Conservation (phyloP, 768 basidiomycete genomes). For the Termitomyces heimii region DNA sequence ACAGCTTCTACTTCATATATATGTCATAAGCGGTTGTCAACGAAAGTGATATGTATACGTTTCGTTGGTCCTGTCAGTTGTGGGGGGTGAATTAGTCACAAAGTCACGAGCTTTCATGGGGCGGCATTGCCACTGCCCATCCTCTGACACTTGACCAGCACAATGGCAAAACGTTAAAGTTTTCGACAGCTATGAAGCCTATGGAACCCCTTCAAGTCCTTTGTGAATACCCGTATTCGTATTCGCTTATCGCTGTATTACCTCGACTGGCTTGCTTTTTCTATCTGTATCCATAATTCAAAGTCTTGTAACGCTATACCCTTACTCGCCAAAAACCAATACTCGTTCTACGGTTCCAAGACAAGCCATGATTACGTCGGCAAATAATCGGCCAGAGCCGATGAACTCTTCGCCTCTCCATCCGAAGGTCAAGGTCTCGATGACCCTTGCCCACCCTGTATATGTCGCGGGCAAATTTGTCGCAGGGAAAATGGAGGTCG, state of each 20-base stretch:
- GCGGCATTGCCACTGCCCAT: constrained; percentile 10
- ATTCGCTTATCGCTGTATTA: background rate
- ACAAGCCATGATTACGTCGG: constrained; percentile 5
- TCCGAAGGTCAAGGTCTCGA: constrained; percentile 67
- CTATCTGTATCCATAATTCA: constrained; percentile 1
- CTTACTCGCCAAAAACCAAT: background rate
- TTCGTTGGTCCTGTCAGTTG: too few species aligned
- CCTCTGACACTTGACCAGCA: constrained; percentile 1
- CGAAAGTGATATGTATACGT: too few species aligned
- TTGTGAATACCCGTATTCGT: constrained; percentile 2
- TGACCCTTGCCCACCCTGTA: constrained; percentile 50
- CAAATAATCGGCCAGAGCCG: constrained; percentile 37
- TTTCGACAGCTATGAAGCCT: background rate
- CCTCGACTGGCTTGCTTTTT: background rate
- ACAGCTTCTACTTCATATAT: too few species aligned
- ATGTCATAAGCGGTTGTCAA: too few species aligned
- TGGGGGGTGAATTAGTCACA: too few species aligned
- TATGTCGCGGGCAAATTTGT: constrained; percentile 65
- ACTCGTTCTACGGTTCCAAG: background rate
- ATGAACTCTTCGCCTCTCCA: constrained; percentile 84
- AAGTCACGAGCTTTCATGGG: too few species aligned
- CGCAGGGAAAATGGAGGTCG: constrained; percentile 74
- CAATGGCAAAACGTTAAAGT: constrained; percentile 11
- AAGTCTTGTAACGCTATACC: background rate
- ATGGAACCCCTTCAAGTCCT: background rate